These are phyloP conservation scores for Pestalotiopsis sp. DNA, from an alignment of 2,329 filamentous ascomycete genomes.

Conservation along the genomic window DNA sequence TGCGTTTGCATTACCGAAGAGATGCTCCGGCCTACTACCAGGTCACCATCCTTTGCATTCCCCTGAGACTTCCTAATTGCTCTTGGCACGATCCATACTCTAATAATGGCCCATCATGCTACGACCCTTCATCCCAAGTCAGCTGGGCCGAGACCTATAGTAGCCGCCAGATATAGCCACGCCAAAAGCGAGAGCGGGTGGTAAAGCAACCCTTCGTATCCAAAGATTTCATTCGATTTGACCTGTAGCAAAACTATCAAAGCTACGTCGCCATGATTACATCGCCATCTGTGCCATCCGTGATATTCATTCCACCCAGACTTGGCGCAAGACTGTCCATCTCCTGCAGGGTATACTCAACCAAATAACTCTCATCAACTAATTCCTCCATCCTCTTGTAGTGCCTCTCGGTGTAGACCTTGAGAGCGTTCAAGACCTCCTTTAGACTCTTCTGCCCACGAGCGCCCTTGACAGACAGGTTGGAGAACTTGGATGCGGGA, in stretches of 20 bases:
- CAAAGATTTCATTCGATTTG: background rate
- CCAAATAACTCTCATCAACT: slow-evolving; percentile 89
- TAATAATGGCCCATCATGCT: background rate
- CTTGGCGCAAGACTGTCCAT: slow-evolving; percentile 76
- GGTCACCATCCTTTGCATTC: background rate
- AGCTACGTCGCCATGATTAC: slow-evolving; percentile 39
- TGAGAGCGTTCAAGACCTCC: slow-evolving; percentile 85
- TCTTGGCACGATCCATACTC: background rate
- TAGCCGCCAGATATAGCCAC: background rate
- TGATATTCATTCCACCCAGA: slow-evolving; percentile 36
- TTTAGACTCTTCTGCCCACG: slow-evolving; percentile 69
- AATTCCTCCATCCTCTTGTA: slow-evolving; percentile 88
- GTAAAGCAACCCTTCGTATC: background rate
- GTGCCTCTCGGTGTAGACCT: slow-evolving; percentile 89
- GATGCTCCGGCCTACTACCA: background rate
- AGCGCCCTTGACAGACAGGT: slow-evolving; percentile 62
- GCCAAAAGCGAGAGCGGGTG: background rate
- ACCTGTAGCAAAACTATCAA: background rate
- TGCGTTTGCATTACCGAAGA: background rate
- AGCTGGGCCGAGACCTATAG: background rate
- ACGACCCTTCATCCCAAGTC: background rate
- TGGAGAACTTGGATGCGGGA: slow-evolving; percentile 75
- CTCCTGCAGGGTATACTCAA: slow-evolving; percentile 90
- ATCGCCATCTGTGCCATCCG: slow-evolving; percentile 42
- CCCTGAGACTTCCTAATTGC: background rate